phyloP scores from a whole-genome alignment of 352 stramenopile genomes.

The Pythium aphanidermatum region DNA sequence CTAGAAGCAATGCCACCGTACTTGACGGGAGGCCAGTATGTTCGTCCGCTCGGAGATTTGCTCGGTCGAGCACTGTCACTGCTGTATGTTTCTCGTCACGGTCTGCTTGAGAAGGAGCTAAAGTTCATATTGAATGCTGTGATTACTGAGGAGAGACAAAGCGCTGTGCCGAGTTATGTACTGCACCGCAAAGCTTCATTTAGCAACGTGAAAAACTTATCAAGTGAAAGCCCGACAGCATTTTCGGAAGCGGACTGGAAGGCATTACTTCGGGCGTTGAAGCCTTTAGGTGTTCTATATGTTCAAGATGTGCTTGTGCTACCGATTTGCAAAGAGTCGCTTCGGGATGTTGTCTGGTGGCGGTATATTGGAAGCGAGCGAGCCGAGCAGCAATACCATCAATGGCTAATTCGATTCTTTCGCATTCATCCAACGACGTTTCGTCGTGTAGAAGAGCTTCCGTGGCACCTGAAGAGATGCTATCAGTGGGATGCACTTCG shows the following conservation, averaged over 20 bases:
- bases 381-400: slow-evolving; percentile 62
- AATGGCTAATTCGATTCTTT: slow-evolving; percentile 85
- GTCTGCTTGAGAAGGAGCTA: slow-evolving; percentile 84
- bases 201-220: slow-evolving; percentile 22
- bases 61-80: slow-evolving; percentile 77
- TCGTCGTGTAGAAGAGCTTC: slow-evolving; percentile 82
- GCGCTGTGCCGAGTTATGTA: slow-evolving; percentile 1
- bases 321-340: slow-evolving; percentile 81
- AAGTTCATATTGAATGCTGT: slow-evolving; percentile 68
- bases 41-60: slow-evolving; percentile 54
- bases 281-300: slow-evolving; percentile 67
- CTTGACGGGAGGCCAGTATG: slow-evolving; percentile 48
- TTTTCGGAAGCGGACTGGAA: slow-evolving; percentile 73
- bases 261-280: slow-evolving; percentile 62
- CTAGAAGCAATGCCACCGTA: slow-evolving; percentile 35
- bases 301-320: slow-evolving; percentile 84
- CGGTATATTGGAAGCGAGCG: slow-evolving; percentile 75
- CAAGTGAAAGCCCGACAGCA: slow-evolving; percentile 23
- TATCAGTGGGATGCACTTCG: slow-evolving; percentile 84
- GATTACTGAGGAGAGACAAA: slow-evolving; percentile 32
- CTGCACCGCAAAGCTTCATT: slow-evolving; percentile 29
- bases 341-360: slow-evolving; percentile 88
- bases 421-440: slow-evolving; percentile 76
- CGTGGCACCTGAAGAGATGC: slow-evolving; percentile 90
- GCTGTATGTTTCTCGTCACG: slow-evolving; percentile 87